Evolutionary conservation across 805 yeast species (phyloP), one percentile per base, ranked within the genome.

Genomic region (Candida ascalaphidarum): DNA sequence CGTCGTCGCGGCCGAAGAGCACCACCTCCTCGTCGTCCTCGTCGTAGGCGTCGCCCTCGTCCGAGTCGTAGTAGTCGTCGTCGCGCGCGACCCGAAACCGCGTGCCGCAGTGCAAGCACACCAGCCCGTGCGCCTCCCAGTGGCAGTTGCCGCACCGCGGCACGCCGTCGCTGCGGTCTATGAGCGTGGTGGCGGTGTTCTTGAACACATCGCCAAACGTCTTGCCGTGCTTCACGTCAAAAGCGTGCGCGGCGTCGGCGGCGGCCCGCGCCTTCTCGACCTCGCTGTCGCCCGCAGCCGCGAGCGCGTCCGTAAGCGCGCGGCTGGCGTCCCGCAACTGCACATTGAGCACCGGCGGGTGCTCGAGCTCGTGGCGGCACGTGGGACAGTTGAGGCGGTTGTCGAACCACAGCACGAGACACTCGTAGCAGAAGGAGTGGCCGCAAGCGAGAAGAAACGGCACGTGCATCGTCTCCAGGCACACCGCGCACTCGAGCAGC

Each of bases 131-230:
- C 1, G 80, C 74, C 42, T 81, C 89, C 89, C 89, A 81, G 43
- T 77, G 85, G 47, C 92, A 81, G 32, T 72, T 68, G 6, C 81
- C 71, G 44, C 92, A 81, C 30, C 89, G 53, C 1, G 81, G 72
- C 7, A 81, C 82, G 2, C 86, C 86, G 42, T 81, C 89, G 17
- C 72, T 71, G 17, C 57, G 58, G 41, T 78, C 86, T 1, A 77
- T 57, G 3, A 74, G 49, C 0, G 79, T 75, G 11, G 62, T 50
- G 3, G 74, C 70, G 11, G 64, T 45, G n/a, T n/a, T n/a, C n/a
- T 60, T 53, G 48, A 79, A 77, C 3, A 66, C 45, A 19, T 63
- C 65, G 3, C 65, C 66, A 50, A 72, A 79, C 23, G 75, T 46
- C 3, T 40, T 44, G 18, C 58, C 46, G 3, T 52, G 50, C 14